A percentile compares a stretch with the other conserved stretches of the same genome.
Evolutionary conservation across 2,329 filamentous ascomycete species (phyloP).

Genomic region (Aspergillus ustus): DNA sequence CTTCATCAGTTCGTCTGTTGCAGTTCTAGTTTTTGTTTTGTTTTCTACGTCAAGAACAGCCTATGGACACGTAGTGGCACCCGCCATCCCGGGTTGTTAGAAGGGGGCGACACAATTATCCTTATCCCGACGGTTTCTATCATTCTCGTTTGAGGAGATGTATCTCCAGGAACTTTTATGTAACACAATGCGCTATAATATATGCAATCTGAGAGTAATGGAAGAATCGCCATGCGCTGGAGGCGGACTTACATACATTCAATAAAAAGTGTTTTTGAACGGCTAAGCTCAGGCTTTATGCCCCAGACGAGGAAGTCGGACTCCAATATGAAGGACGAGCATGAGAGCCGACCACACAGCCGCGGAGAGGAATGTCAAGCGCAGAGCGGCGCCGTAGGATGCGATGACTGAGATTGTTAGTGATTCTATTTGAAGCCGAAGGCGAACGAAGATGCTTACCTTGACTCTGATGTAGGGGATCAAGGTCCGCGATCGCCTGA

Average conservation of each 20-base stretch:
- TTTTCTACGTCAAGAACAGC: too few relatives aligned
- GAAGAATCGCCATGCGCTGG: background rate
- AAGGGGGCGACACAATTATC: too few relatives aligned
- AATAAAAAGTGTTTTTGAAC: background rate
- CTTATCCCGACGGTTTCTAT: too few relatives aligned
- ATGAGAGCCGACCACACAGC: constrained; percentile 41
- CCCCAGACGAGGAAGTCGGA: constrained; percentile 41
- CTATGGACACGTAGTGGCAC: too few relatives aligned
- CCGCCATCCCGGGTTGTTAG: too few relatives aligned
- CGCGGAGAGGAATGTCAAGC: constrained; percentile 44
- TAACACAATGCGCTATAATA: background rate
- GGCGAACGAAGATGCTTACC: constrained; percentile 38
- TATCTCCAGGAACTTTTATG: background rate
- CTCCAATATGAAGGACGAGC: constrained; percentile 36
- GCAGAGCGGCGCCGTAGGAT: constrained; percentile 43
- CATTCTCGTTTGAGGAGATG: too few relatives aligned
- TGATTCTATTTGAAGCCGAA: too few relatives aligned
- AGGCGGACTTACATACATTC: constrained; percentile 3
- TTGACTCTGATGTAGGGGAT: constrained; percentile 52
- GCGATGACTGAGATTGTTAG: constrained; percentile 35
- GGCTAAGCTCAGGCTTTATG: constrained; percentile 25
- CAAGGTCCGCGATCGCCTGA: constrained; percentile 51
- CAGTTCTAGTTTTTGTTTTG: too few relatives aligned
- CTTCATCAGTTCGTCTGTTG: too few relatives aligned
- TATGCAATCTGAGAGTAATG: background rate